Evolutionary conservation across 1,139 yeast genomes (phyloP).

Genomic region (Suhomyces taliae): DNA sequence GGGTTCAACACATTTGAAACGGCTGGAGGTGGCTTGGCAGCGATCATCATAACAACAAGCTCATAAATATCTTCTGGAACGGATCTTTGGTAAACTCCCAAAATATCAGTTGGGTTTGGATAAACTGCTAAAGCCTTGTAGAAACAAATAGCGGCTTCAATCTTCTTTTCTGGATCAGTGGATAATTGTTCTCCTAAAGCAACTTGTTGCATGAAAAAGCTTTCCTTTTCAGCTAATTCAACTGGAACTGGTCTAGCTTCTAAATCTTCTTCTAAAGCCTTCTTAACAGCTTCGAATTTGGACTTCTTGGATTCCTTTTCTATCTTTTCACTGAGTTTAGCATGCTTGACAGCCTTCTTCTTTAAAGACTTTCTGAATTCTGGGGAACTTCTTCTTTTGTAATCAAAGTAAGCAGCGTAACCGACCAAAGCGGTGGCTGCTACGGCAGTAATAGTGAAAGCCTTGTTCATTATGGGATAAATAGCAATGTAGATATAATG

Average conservation of each 20-base stretch:
- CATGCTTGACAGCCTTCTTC: constrained; percentile 59
- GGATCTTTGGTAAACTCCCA: constrained; percentile 85
- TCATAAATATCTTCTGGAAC: constrained; percentile 82
- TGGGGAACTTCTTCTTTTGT: constrained; percentile 79
- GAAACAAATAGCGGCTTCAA: constrained; percentile 84
- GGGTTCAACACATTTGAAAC: constrained; percentile 65
- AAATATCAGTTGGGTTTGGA: constrained; percentile 90
- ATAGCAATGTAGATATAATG: neutral
- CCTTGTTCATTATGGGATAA: constrained; percentile 32
- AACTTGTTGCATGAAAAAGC: constrained; percentile 78
- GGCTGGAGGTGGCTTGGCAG: constrained; percentile 83
- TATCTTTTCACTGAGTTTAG: constrained; percentile 55
- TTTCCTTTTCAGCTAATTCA: constrained; percentile 67
- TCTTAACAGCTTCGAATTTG: constrained; percentile 60
- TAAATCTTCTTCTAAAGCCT: constrained; percentile 63
- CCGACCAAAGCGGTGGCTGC: constrained; percentile 61
- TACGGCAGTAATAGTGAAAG: constrained; percentile 47
- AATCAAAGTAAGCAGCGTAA: constrained; percentile 87
- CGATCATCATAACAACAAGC: constrained; percentile 81
- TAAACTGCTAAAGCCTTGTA: constrained; percentile 94
- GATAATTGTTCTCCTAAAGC: constrained; percentile 79
- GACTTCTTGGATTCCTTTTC: constrained; percentile 61
- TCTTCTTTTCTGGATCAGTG: constrained; percentile 55
- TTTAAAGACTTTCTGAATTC: constrained; percentile 78
- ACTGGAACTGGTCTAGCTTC: constrained; percentile 75